These are phyloP conservation scores for Eimeria sp. DNA, from an alignment of 169 alveolate genomes.

Conservation along the genomic window DNA sequence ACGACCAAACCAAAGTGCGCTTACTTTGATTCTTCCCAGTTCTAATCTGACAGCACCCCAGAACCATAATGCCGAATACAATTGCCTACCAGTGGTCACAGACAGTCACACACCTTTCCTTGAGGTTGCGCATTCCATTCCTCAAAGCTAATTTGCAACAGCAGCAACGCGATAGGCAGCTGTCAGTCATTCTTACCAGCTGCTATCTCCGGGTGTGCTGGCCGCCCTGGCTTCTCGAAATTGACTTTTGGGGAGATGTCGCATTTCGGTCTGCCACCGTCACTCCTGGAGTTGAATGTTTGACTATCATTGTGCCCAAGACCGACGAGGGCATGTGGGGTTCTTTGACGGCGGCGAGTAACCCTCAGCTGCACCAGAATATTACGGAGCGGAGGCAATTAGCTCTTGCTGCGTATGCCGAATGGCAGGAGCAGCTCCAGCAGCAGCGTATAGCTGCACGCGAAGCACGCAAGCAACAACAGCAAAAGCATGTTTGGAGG, in stretches of 20 bases:
- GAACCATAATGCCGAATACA: slow-evolving; percentile 42
- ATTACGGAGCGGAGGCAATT: slow-evolving; percentile 18
- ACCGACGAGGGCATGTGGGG: slow-evolving; percentile 44
- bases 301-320: slow-evolving; percentile 59
- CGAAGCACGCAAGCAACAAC: slow-evolving; percentile 33
- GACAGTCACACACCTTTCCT: slow-evolving; percentile 24
- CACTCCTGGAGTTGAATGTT: slow-evolving; percentile 34
- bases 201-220: slow-evolving; percentile 65
- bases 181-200: slow-evolving; percentile 45
- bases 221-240: slow-evolving; percentile 55
- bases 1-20: neutral
- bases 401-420: slow-evolving; percentile 53
- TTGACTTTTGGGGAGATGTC: slow-evolving; percentile 59
- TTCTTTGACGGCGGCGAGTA: slow-evolving; percentile 32
- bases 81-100: slow-evolving; percentile 70
- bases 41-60: neutral
- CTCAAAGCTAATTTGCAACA: slow-evolving; percentile 63
- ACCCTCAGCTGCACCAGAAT: slow-evolving; percentile 33
- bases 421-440: slow-evolving; percentile 66
- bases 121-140: slow-evolving; percentile 53
- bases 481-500: slow-evolving; percentile 64
- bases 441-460: slow-evolving; percentile 45
- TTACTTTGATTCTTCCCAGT: neutral
- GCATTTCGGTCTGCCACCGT: slow-evolving; percentile 22
- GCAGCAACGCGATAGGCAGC: neutral